phyloP scores from a whole-genome alignment of 441 rosid genomes.

The Cnidoscolus chayamansa region DNA sequence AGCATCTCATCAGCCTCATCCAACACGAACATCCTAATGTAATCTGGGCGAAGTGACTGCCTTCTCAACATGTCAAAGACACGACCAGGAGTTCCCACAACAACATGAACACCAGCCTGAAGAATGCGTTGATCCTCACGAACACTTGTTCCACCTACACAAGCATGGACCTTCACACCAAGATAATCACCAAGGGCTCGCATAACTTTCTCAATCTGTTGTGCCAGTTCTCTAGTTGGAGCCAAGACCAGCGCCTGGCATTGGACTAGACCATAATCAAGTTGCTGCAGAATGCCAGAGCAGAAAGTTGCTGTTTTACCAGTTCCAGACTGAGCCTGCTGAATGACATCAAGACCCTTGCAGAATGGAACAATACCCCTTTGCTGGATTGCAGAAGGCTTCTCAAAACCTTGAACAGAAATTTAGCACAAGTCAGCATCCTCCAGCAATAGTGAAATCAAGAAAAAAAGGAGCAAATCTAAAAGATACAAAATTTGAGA shows the following conservation, averaged over 20 bases:
- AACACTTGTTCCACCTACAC: constrained; percentile 83
- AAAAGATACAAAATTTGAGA: background rate
- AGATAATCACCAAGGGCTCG: constrained; percentile 85
- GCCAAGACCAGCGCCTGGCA: constrained; percentile 81
- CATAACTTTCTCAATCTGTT: constrained; percentile 90
- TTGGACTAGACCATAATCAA: constrained; percentile 54
- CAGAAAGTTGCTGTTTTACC: constrained; percentile 87
- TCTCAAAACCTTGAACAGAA: constrained; percentile 65
- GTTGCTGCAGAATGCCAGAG: constrained; percentile 75
- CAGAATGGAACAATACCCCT: constrained; percentile 90
- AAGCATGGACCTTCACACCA: constrained; percentile 80
- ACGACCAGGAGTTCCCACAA: constrained; percentile 88
- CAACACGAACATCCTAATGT: constrained; percentile 71
- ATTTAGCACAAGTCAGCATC: background rate
- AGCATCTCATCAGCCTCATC: constrained; percentile 91
- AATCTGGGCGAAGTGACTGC: constrained; percentile 68
- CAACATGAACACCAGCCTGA: constrained; percentile 74
- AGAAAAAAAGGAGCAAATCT: background rate
- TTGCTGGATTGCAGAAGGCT: constrained; percentile 88
- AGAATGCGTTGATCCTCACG: constrained; percentile 78
- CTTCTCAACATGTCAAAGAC: constrained; percentile 80
- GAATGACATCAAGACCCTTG: constrained; percentile 85
- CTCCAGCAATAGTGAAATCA: background rate
- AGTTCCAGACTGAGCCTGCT: constrained; percentile 84
- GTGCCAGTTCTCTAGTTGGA: constrained; percentile 78